A percentile compares a stretch with the other conserved stretches of the same genome.
These are phyloP conservation scores for Digitaria exilis DNA, from an alignment of 202 grass and related monocot genomes.

Conservation along the genomic window DNA sequence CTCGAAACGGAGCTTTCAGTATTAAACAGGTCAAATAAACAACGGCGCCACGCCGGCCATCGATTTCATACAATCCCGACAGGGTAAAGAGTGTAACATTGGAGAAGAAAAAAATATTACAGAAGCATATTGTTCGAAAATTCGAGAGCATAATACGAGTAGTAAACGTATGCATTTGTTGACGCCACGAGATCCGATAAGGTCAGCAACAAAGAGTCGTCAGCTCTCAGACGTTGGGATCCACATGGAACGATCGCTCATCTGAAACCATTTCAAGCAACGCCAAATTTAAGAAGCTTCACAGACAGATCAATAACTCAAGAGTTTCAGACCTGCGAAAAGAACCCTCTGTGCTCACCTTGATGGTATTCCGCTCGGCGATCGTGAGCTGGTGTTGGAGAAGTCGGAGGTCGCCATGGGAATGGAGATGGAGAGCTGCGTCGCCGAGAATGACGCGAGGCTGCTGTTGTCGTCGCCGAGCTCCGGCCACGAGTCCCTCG, in stretches of 20 bases:
- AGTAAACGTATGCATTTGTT: neutral
- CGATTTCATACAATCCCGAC: conserved; percentile 12
- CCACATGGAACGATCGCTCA: conserved; percentile 34
- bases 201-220: conserved; percentile 11
- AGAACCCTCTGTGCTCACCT: neutral
- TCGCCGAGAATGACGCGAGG: conserved; percentile 61
- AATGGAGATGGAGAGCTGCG: conserved; percentile 94
- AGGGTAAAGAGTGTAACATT: neutral
- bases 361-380: conserved; percentile 55
- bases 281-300: neutral
- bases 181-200: neutral
- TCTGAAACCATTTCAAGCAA: conserved; percentile 30
- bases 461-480: conserved; percentile 48
- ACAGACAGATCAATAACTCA: neutral
- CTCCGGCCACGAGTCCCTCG: conserved; percentile 68
- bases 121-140: conserved; percentile 9
- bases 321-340: neutral
- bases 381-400: conserved; percentile 62
- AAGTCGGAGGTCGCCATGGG: conserved; percentile 76
- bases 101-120: conserved; percentile 4
- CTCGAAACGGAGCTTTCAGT: conserved; percentile 24
- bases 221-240: neutral
- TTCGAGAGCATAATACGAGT: conserved; percentile 12
- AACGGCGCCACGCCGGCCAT: neutral
- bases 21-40: conserved; percentile 8